Percentiles rank a stretch among this genome's conserved stretches.
Evolutionary conservation across 768 basidiomycete species (phyloP).

Genomic region (Kwoniella pini): DNA sequence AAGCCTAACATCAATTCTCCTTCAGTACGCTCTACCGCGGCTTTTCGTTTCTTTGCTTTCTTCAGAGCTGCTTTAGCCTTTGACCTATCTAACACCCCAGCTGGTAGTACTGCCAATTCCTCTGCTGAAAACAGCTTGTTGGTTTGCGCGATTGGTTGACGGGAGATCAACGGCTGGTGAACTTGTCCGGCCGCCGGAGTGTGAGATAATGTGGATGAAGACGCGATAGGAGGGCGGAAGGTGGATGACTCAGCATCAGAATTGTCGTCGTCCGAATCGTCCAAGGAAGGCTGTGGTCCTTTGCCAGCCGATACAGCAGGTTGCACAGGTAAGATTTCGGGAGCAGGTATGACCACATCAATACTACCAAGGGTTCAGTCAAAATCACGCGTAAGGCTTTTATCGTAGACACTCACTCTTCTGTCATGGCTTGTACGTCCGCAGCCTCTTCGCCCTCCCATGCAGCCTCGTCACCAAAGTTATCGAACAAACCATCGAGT

Average conservation of each 20-base stretch:
- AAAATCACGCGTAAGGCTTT: neutral
- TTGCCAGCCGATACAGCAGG: neutral
- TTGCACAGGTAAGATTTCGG: neutral
- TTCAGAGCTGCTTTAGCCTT: constrained; percentile 49
- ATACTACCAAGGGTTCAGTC: neutral
- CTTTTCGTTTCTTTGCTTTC: constrained; percentile 46
- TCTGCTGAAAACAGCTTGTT: constrained; percentile 47
- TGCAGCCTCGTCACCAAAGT: constrained; percentile 79
- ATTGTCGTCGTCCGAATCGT: constrained; percentile 16
- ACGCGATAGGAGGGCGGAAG: constrained; percentile 6
- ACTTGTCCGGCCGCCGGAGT: too few relatives aligned
- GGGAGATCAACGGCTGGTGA: neutral
- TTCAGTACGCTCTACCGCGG: constrained; percentile 30
- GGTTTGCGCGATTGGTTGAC: neutral
- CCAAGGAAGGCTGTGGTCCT: neutral
- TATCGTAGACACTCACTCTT: constrained; percentile 26
- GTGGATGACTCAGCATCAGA: constrained; percentile 10
- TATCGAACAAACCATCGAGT: constrained; percentile 75
- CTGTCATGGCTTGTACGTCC: constrained; percentile 28
- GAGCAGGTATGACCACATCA: neutral
- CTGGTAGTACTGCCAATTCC: constrained; percentile 47
- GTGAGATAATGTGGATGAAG: neutral
- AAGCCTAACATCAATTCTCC: constrained; percentile 44
- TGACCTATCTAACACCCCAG: constrained; percentile 43
- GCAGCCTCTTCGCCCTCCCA: constrained; percentile 57